A percentile compares a stretch with the other conserved stretches of the same genome.
These are phyloP conservation scores for Phytophthora macrochlamydospora DNA, from an alignment of 352 stramenopile species.

Conservation along the genomic window DNA sequence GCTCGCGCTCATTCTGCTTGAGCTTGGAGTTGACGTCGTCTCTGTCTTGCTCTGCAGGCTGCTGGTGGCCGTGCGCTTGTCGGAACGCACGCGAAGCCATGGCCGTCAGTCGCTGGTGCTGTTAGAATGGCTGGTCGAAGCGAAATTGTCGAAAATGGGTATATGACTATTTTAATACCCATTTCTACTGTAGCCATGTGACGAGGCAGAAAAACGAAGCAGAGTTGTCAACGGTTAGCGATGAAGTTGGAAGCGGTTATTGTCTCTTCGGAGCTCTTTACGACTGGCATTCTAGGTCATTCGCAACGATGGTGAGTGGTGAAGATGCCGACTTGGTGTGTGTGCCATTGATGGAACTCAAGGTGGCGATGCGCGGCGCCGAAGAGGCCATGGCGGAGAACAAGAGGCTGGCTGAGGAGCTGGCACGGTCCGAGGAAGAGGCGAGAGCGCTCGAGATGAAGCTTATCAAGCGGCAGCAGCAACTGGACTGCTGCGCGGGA, in stretches of 20 bases:
- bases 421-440: conserved; percentile 43
- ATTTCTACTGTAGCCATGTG: conserved; percentile 23
- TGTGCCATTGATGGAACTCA: conserved; percentile 47
- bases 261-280: neutral
- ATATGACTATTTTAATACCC: neutral
- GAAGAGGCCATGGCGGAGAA: conserved; percentile 40
- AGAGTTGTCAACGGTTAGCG: too few relatives aligned
- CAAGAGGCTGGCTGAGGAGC: conserved; percentile 34
- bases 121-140: conserved; percentile 31
- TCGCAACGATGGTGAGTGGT: conserved; percentile 10
- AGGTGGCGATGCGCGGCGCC: conserved; percentile 36
- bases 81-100: conserved; percentile 43
- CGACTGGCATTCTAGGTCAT: neutral
- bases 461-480: conserved; percentile 52
- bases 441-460: conserved; percentile 45
- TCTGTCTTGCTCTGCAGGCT: conserved; percentile 13
- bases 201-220: conserved; percentile 16
- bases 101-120: neutral
- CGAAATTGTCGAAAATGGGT: neutral
- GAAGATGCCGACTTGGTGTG: conserved; percentile 43
- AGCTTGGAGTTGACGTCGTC: conserved; percentile 41
- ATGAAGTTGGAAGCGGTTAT: conserved; percentile 8
- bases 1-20: conserved; percentile 80
- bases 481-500: conserved; percentile 53
- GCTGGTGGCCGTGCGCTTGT: conserved; percentile 27